A percentile compares a stretch with the other conserved stretches of the same genome.
phyloP scores from a whole-genome alignment of 2,329 filamentous ascomycete genomes.

The Exserohilum rostratum region DNA sequence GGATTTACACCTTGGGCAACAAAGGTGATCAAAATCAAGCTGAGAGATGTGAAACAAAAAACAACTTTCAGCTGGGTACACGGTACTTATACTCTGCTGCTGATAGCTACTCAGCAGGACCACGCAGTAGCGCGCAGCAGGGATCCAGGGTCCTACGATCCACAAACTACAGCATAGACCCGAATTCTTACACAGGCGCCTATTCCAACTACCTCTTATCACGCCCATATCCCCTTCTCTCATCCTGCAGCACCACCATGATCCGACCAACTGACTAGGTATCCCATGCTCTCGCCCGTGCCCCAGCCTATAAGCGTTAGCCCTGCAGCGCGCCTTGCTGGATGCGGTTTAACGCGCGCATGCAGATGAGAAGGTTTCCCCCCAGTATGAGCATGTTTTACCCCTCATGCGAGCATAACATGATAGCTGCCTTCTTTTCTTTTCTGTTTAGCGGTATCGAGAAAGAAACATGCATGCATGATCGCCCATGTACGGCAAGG shows the following conservation, averaged over 20 bases:
- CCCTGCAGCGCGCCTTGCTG: slow-evolving; percentile 14
- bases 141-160: slow-evolving; percentile 4
- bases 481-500: too few relatives aligned
- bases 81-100: too few relatives aligned
- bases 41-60: too few relatives aligned
- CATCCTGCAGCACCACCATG: background rate
- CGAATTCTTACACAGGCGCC: background rate
- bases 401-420: slow-evolving; percentile 1
- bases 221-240: background rate
- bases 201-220: background rate
- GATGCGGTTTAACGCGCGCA: slow-evolving; percentile 13
- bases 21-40: too few relatives aligned
- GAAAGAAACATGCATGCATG: too few relatives aligned
- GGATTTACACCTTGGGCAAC: too few relatives aligned
- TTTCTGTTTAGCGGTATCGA: too few relatives aligned
- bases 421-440: background rate
- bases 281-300: background rate
- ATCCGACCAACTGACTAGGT: background rate
- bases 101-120: too few relatives aligned
- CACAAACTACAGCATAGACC: background rate
- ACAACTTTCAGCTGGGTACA: too few relatives aligned
- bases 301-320: background rate
- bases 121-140: background rate
- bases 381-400: slow-evolving; percentile 24
- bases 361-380: slow-evolving; percentile 22